Conservation (phyloP, 495 filamentous ascomycete genomes). For the Penicillium malachiteum region DNA sequence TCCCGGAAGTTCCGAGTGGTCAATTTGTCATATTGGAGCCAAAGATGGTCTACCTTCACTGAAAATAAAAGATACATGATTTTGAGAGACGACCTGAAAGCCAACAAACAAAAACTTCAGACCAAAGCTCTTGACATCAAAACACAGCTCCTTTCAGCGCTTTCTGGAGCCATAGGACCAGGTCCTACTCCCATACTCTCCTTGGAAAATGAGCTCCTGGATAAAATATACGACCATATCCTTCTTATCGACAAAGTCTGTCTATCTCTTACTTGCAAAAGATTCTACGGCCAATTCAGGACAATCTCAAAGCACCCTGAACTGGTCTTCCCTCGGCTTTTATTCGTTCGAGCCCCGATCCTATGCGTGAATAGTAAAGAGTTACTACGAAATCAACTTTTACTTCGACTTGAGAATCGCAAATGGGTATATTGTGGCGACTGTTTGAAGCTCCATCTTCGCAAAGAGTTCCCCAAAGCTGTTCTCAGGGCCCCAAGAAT, state of each 20-base stretch:
- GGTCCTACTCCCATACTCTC: too few relatives aligned
- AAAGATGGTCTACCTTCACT: too few relatives aligned
- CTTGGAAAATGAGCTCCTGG: too few relatives aligned
- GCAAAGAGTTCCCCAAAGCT: background rate
- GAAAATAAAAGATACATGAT: too few relatives aligned
- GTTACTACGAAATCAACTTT: background rate
- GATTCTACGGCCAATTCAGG: background rate
- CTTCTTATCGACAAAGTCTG: background rate
- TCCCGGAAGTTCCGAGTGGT: too few relatives aligned
- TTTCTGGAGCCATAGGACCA: too few relatives aligned
- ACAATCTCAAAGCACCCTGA: background rate
- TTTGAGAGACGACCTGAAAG: too few relatives aligned
- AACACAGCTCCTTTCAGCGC: too few relatives aligned
- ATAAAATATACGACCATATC: too few relatives aligned
- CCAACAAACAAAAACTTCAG: too few relatives aligned
- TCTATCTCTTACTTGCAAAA: background rate
- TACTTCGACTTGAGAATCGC: background rate
- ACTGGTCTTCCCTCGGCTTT: background rate
- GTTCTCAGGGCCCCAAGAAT: background rate
- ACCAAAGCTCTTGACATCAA: too few relatives aligned
- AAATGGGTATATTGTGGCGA: background rate
- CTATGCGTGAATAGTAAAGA: background rate
- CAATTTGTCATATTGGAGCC: too few relatives aligned
- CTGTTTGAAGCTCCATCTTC: background rate
- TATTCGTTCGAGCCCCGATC: background rate